Base-by-base conservation (phyloP, 2,329 filamentous ascomycete genomes). In the Trichoderma arundinaceum region DNA sequence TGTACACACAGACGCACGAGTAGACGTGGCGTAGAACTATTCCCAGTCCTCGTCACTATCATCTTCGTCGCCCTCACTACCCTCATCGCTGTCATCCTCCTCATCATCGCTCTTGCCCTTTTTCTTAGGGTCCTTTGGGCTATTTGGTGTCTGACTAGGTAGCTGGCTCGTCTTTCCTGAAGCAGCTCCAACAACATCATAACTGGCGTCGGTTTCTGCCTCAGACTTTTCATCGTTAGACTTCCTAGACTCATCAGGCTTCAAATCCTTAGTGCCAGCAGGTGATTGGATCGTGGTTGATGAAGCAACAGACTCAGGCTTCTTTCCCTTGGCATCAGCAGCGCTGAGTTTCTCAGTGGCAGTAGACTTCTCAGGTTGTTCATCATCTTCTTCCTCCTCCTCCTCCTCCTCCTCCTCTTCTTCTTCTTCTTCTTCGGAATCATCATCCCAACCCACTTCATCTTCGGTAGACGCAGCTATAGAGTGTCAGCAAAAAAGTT, bases 161-260 rank as follows among this genome's bases (percentile, higher is more conserved):
- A 92, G 90, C 69, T 91, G 90, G 76, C 92, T 97, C 43, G 89
- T 88, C 51, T 87, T 86, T 56, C 91, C 91, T 59, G 91, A 94
- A 52, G 88, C 83, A 6, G 90, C 89, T 7, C 91, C 90, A 52
- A 99, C 92, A 39, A 99, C 85, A 76, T 99, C 95, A 77, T 99
- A 99, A 80, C 93, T 97, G 17, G 92, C 92, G 72, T 99, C 95
- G 75, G 94, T 97, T 73, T 95, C 95, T 7, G 93, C 88, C 71
- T 95, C 91, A 32, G 92, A 96, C 76, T 94, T 93, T 76, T 93
- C 90, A 74, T 97, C 93, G 73, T 96, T 90, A 32, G 93, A 96
- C 73, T 85, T 87, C 54, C 92, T 89, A 17, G 88, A 81, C 71
- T 91, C 87, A 35, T 80, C 64, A 28, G 88, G 84, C 77, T 92